These are phyloP conservation scores for Hapsidospora chrysogenum DNA, from an alignment of 495 filamentous ascomycete species.

Conservation along the genomic window DNA sequence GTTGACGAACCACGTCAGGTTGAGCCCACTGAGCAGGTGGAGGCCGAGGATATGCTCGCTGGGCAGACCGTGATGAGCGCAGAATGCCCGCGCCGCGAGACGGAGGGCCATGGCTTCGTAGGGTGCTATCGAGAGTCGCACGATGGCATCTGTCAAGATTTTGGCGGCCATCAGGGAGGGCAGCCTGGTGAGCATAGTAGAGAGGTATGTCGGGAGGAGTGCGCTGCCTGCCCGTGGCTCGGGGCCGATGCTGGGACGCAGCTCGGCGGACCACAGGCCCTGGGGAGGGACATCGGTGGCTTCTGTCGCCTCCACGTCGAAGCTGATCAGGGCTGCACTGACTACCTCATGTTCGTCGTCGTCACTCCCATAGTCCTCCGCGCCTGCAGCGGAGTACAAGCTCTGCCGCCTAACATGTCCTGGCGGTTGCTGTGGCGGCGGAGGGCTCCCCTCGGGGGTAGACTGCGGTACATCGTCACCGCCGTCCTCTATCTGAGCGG, in stretches of 20 bases:
- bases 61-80: slow-evolving; percentile 11
- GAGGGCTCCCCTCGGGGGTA: background rate
- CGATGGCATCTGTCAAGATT: slow-evolving; percentile 10
- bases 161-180: slow-evolving; percentile 12
- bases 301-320: slow-evolving; percentile 36
- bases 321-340: slow-evolving; percentile 35
- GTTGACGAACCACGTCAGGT: slow-evolving; percentile 9
- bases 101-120: slow-evolving; percentile 12
- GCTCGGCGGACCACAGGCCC: slow-evolving; percentile 39
- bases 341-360: slow-evolving; percentile 32
- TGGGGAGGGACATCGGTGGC: slow-evolving; percentile 18
- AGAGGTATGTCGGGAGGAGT: slow-evolving; percentile 16
- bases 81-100: slow-evolving; percentile 11
- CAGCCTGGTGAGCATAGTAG: slow-evolving; percentile 18
- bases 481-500: background rate
- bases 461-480: background rate
- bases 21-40: slow-evolving; percentile 7
- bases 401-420: slow-evolving; percentile 5
- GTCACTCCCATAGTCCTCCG: slow-evolving; percentile 25
- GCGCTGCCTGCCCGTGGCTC: slow-evolving; percentile 8
- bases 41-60: slow-evolving; percentile 7
- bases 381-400: slow-evolving; percentile 12
- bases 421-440: background rate
- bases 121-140: slow-evolving; percentile 12
- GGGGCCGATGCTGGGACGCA: slow-evolving; percentile 25